phyloP scores from a whole-genome alignment of 768 basidiomycete species.

The Lepiota venenata region DNA sequence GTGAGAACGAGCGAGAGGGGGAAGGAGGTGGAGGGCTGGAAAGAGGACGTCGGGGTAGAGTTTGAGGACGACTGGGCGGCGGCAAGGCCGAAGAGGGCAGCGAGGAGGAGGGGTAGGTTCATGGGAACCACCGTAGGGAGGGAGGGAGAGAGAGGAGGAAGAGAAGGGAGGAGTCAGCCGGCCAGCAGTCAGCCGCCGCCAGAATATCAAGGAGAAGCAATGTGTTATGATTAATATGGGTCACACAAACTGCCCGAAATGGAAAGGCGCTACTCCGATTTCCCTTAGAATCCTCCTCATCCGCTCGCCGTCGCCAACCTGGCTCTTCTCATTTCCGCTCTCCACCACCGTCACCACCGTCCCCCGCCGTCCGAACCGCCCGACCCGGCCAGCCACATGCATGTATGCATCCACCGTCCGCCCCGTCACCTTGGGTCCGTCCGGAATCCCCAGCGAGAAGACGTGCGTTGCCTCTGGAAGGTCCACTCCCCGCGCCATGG shows the following conservation, averaged over 20 bases:
- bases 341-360: conserved; percentile 65
- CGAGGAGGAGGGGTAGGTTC: conserved; percentile 19
- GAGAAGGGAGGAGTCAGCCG: conserved; percentile 8
- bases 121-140: conserved; percentile 13
- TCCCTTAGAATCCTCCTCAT: conserved; percentile 43
- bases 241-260: conserved; percentile 52
- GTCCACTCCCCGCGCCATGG: conserved; percentile 72
- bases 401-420: conserved; percentile 56
- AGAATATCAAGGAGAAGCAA: background rate
- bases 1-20: conserved; percentile 53
- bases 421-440: conserved; percentile 36
- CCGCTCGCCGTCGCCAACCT: conserved; percentile 25
- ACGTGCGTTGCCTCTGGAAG: conserved; percentile 70
- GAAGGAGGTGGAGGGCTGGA: conserved; percentile 25
- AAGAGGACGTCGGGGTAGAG: conserved; percentile 2
- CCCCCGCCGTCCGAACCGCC: conserved; percentile 63
- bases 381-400: conserved; percentile 74
- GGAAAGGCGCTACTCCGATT: conserved; percentile 41
- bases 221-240: conserved; percentile 10
- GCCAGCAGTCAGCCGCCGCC: conserved; percentile 19
- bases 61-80: conserved; percentile 16
- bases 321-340: conserved; percentile 26
- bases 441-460: conserved; percentile 64
- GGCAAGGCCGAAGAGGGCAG: conserved; percentile 13
- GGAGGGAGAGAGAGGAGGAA: conserved; percentile 9